phyloP scores from a whole-genome alignment of 2,329 filamentous ascomycete species.

The Neocucurbitaria cava region DNA sequence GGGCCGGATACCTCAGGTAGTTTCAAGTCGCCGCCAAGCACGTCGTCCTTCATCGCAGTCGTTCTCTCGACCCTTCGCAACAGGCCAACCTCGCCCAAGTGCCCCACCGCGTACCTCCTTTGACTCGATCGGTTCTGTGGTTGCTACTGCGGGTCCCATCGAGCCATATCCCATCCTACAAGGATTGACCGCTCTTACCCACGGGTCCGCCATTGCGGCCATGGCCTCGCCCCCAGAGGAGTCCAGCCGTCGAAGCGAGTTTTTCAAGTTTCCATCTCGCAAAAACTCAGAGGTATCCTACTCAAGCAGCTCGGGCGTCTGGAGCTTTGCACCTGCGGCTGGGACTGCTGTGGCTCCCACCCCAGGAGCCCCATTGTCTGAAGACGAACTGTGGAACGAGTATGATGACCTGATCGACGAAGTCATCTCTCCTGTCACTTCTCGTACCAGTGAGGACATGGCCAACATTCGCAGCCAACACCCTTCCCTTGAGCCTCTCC shows the following conservation, averaged over 20 bases:
- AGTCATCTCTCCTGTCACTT: constrained; percentile 58
- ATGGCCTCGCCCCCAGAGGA: constrained; percentile 41
- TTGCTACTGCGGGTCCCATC: constrained; percentile 35
- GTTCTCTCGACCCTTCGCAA: constrained; percentile 81
- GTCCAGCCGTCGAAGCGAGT: constrained; percentile 60
- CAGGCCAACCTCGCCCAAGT: constrained; percentile 52
- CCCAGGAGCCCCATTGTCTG: constrained; percentile 67
- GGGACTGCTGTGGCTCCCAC: constrained; percentile 70
- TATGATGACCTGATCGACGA: constrained; percentile 88
- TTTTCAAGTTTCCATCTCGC: constrained; percentile 75
- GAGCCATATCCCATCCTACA: constrained; percentile 47
- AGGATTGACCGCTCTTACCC: constrained; percentile 41
- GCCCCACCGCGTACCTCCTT: constrained; percentile 41
- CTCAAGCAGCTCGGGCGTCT: constrained; percentile 70
- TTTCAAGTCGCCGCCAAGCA: constrained; percentile 68
- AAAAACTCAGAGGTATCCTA: constrained; percentile 74
- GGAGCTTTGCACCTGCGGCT: constrained; percentile 63
- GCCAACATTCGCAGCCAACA: constrained; percentile 23
- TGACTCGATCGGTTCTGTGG: constrained; percentile 37
- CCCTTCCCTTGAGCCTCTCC: constrained; percentile 40
- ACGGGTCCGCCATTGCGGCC: constrained; percentile 49
- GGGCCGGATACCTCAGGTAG: constrained; percentile 83
- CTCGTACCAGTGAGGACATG: constrained; percentile 12
- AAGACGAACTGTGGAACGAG: constrained; percentile 94
- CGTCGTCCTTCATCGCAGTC: constrained; percentile 75